Evolutionary conservation across 2,329 filamentous ascomycete species (phyloP), one percentile per base, ranked within the genome.

Genomic region (Exophiala viscosa): DNA sequence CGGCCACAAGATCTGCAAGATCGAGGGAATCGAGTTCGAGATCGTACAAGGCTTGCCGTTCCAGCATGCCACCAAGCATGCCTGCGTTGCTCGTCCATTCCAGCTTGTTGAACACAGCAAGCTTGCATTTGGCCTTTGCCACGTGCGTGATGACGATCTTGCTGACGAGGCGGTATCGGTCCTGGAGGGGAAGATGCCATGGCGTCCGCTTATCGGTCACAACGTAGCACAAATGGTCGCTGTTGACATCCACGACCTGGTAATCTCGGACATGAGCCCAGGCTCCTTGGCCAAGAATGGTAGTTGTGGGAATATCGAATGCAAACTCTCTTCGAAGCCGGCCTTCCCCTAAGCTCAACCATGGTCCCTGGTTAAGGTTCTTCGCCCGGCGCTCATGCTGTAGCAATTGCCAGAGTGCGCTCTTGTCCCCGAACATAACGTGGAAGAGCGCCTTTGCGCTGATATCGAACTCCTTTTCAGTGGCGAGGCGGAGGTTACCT

Each of bases 381-480:
- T 85, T 82, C 11, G 88, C 89, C 63, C 85, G 81, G 46, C 88
- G 81, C 67, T 95, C 90, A 66, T 89, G 86, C 67, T 96, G 92
- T 28, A 97, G 77, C 64, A 92, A 84, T 63, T 93, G 90, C 72
- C 96, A 99, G 35, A 97, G 85, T 32, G 91, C 89, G 67, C 89
- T 95, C 72, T 92, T 95, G 70, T 99, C 93, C 34, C 93, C 93
- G 69, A 97, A 99, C 46, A 99, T 80, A 13, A 97, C 88, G 66
- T 97, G 92, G 69, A 97, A 99, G 52, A 96, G 84, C 0, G 89
- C 90, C 69, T 99, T 97, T 42, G 93, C 87, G 58, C 89, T 95
- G 55, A 97, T 85, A 60, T 95, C 87, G 67, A 95, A 96, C 60
- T 90, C 81, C 56, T 88, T 83, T 67, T 95, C 88, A 1, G 88